Base-by-base conservation (phyloP, 164 flowering plant genomes). In the Annona cherimola region DNA sequence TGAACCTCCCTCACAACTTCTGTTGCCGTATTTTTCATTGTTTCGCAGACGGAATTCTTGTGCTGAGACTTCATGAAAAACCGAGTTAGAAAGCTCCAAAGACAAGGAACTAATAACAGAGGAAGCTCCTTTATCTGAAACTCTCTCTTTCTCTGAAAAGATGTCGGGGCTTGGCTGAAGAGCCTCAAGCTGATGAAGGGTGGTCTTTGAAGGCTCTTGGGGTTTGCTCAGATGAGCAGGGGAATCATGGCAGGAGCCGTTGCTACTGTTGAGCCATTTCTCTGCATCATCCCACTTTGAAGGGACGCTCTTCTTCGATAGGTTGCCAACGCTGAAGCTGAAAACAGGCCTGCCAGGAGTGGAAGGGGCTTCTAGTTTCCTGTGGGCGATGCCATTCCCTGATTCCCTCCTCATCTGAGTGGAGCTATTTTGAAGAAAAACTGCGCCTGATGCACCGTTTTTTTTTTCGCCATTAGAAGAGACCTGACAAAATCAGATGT, bases 201-300 rank as follows among this genome's bases (percentile, higher is more conserved):
- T 63, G 5, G 76, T 63, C 66, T 76, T 87, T 54, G 83, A 75
- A 46, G 82, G 46, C 9, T 81, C 82, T 5, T 67, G 73, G 18
- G 81, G 68, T 76, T 77, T 81, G 57, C 75, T 76, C 2, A 72
- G 19, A 77, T 86, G 89, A 60, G 86, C 89, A 68, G 94, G 96
- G 44, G 97, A 93, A 7, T 85, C 92, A 75, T 89, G 83, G 81
- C 87, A 82, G 71, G 92, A 80, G 61, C 80, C 84, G 68, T 81
- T 83, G 61, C 80, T 84, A 68, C 82, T 83, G 5, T 83, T 81
- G 40, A 94, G 82, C 99, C 99, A 94, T 80, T 92, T 94, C 78
- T 91, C 91, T 40, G 99, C 99, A 80, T 94, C 92, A 74, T 91
- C 97, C 99, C 97, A 94, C 73, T 94, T 94, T 5, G 99, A 94